Evolutionary conservation across 2,329 filamentous ascomycete genomes (phyloP).

Genomic region (Fusarium neocosmosporiellum): DNA sequence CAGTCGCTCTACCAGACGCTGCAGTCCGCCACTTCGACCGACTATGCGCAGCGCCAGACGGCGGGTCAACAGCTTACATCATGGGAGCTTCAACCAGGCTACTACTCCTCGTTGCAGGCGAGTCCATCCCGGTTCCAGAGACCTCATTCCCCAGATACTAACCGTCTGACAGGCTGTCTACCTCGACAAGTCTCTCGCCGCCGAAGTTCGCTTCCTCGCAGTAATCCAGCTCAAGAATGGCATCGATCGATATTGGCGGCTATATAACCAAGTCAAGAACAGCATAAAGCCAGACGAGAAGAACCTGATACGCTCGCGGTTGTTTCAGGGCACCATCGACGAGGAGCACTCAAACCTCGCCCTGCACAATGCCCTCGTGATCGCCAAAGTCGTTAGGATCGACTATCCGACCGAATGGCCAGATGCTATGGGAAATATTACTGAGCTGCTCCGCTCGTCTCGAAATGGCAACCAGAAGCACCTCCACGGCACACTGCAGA

Average conservation of each 20-base stretch:
- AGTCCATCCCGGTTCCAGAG: constrained; percentile 5
- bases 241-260: constrained; percentile 92
- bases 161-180: constrained; percentile 73
- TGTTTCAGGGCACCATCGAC: constrained; percentile 80
- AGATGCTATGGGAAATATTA: constrained; percentile 68
- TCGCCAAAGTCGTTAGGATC: constrained; percentile 88
- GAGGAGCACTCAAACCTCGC: constrained; percentile 82
- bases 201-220: constrained; percentile 86
- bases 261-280: constrained; percentile 66
- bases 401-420: constrained; percentile 92
- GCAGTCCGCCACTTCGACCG: constrained; percentile 70
- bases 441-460: constrained; percentile 69
- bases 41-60: constrained; percentile 72
- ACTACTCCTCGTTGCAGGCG: constrained; percentile 77
- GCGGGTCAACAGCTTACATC: constrained; percentile 76
- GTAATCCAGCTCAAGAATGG: constrained; percentile 97
- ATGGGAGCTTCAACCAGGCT: constrained; percentile 76
- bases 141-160: constrained; percentile 11
- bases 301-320: constrained; percentile 75
- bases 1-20: constrained; percentile 74
- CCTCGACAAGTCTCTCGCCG: constrained; percentile 79
- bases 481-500: constrained; percentile 77
- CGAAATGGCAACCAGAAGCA: constrained; percentile 69
- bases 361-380: constrained; percentile 86
- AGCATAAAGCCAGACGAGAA: constrained; percentile 82